Conservation (phyloP, 2,329 filamentous ascomycete species). For the Nemania serpens region DNA sequence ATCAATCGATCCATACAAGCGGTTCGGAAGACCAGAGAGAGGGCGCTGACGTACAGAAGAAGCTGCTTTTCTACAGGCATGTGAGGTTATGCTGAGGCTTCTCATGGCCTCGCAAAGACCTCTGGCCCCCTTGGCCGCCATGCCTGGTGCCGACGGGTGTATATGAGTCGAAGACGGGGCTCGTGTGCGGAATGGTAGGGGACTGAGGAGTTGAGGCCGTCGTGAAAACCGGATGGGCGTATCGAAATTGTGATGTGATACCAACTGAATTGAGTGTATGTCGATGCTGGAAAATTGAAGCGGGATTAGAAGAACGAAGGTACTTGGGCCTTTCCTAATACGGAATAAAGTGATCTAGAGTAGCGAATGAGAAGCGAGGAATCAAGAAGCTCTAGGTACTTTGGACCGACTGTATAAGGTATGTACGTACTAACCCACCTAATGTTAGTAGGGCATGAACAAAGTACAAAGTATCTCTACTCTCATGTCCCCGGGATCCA, state of each 20-base stretch:
- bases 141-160: constrained; percentile 26
- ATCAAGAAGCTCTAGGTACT: no score
- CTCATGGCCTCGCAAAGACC: constrained; percentile 59
- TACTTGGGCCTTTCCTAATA: background rate
- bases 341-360: background rate
- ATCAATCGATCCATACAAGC: background rate
- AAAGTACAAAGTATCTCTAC: no score
- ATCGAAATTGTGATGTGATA: no score
- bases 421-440: no score
- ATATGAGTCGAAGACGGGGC: background rate
- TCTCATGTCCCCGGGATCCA: no score
- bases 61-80: constrained; percentile 45
- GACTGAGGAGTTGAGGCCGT: background rate
- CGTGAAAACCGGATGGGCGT: no score
- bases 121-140: constrained; percentile 56
- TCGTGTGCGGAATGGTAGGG: background rate
- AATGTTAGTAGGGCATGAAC: no score
- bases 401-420: no score
- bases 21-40: background rate
- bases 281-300: constrained; percentile 35
- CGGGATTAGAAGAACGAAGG: background rate
- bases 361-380: constrained; percentile 19
- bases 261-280: constrained; percentile 16
- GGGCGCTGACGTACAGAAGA: constrained; percentile 34
- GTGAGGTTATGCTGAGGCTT: constrained; percentile 52